phyloP scores from a whole-genome alignment of 257 asterid species.

The Voacanga thouarsii region DNA sequence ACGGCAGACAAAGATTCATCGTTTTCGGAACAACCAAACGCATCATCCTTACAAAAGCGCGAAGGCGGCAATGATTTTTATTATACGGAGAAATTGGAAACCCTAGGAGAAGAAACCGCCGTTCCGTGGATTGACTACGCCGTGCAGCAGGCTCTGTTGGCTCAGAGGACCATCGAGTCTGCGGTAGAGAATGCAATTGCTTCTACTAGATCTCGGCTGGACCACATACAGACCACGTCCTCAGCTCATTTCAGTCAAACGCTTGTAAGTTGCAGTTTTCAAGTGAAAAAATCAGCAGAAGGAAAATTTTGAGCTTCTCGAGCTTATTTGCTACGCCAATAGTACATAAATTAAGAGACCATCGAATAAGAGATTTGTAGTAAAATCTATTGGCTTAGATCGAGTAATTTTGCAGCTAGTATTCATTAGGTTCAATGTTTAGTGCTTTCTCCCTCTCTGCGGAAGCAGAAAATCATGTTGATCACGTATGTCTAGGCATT shows the following conservation, averaged over 20 bases:
- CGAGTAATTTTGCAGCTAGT: background rate
- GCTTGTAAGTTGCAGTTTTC: conserved; percentile 40
- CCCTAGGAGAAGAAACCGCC: conserved; percentile 22
- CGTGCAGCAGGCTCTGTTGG: conserved; percentile 65
- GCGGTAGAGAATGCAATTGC: conserved; percentile 57
- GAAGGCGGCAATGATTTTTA: background rate
- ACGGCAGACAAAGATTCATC: conserved; percentile 17
- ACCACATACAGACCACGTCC: conserved; percentile 70
- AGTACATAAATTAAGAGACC: background rate
- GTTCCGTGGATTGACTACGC: conserved; percentile 67
- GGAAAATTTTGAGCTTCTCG: background rate
- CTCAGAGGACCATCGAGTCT: conserved; percentile 46
- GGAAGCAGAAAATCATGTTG: no score
- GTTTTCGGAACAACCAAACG: conserved; percentile 16
- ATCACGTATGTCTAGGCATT: no score
- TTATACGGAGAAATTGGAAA: conserved; percentile 19
- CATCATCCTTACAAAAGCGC: conserved; percentile 11
- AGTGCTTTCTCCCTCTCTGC: no score
- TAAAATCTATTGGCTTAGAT: background rate
- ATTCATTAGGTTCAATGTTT: background rate
- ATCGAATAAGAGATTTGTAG: background rate
- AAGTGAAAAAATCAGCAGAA: background rate
- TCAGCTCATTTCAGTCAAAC: conserved; percentile 83
- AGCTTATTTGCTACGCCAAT: background rate
- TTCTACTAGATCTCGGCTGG: conserved; percentile 62